These are phyloP conservation scores for Eucalyptus decipiens DNA, from an alignment of 345 rosid genomes.

Conservation along the genomic window DNA sequence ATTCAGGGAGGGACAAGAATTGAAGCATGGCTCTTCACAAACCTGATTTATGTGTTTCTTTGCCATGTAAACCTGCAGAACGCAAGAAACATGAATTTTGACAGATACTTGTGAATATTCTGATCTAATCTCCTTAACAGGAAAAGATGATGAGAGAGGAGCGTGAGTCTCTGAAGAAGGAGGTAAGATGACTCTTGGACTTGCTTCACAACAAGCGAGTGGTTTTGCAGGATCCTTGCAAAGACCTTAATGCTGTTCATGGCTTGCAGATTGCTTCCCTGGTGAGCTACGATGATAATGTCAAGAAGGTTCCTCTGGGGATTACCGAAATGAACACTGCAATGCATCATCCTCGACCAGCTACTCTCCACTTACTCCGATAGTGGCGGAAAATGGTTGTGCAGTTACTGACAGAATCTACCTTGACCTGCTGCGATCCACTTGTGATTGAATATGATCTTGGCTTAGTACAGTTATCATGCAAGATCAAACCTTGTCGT, in stretches of 20 bases:
- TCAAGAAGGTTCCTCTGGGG: background rate
- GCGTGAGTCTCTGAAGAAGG: background rate
- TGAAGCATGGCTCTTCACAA: background rate
- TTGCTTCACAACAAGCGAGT: background rate
- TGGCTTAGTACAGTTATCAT: background rate
- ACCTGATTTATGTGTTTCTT: background rate
- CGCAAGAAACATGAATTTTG: background rate
- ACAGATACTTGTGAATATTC: background rate
- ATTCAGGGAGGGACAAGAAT: background rate
- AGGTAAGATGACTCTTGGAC: conserved; percentile 3
- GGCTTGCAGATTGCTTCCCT: background rate
- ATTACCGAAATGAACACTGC: background rate
- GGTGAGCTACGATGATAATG: background rate
- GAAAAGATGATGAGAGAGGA: conserved; percentile 7
- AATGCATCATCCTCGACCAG: background rate
- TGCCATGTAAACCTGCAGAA: background rate
- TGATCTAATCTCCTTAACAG: background rate
- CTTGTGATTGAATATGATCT: background rate
- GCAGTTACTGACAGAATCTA: background rate
- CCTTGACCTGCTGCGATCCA: background rate
- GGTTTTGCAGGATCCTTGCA: background rate
- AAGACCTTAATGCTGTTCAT: background rate
- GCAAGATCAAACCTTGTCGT: background rate
- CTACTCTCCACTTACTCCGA: background rate
- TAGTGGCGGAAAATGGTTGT: background rate